Percentiles rank a stretch among this genome's conserved stretches.
Conservation (phyloP, 768 basidiomycete species). For the Tephrocybe sp. region DNA sequence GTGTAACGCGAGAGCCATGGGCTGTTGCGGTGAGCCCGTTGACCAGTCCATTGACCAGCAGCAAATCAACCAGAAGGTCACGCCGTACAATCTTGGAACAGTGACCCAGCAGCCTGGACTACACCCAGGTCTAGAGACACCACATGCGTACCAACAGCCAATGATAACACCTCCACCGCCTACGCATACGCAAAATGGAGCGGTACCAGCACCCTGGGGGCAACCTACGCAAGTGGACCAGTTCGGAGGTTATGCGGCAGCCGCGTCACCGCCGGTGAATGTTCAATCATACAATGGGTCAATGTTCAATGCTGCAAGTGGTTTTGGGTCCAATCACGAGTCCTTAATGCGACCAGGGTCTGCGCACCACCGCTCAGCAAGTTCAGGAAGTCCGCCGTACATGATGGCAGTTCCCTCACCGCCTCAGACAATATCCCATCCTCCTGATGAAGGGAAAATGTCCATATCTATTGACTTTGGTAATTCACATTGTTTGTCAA, state of each 20-base stretch:
- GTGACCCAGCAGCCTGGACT: constrained; percentile 56
- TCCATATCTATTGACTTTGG: constrained; percentile 85
- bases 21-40: constrained; percentile 62
- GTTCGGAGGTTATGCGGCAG: constrained; percentile 25
- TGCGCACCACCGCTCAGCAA: constrained; percentile 22
- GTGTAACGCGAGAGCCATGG: constrained; percentile 40
- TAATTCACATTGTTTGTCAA: constrained; percentile 28
- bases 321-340: constrained; percentile 25
- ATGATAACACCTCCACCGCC: constrained; percentile 35
- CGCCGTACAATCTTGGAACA: constrained; percentile 26
- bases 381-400: constrained; percentile 21
- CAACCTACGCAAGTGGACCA: constrained; percentile 36
- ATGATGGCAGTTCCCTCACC: constrained; percentile 23
- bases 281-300: constrained; percentile 22
- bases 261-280: constrained; percentile 14
- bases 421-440: constrained; percentile 21
- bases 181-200: constrained; percentile 17
- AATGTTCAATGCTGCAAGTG: constrained; percentile 22
- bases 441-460: constrained; percentile 70
- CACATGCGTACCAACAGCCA: constrained; percentile 37
- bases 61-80: constrained; percentile 23
- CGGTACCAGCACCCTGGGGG: constrained; percentile 25
- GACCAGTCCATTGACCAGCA: constrained; percentile 31
- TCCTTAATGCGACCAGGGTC: constrained; percentile 32
- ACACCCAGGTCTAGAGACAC: constrained; percentile 42